A percentile compares a stretch with the other conserved stretches of the same genome.
Evolutionary conservation across 2,329 filamentous ascomycete species (phyloP).

Genomic region (Lojkania enalia): DNA sequence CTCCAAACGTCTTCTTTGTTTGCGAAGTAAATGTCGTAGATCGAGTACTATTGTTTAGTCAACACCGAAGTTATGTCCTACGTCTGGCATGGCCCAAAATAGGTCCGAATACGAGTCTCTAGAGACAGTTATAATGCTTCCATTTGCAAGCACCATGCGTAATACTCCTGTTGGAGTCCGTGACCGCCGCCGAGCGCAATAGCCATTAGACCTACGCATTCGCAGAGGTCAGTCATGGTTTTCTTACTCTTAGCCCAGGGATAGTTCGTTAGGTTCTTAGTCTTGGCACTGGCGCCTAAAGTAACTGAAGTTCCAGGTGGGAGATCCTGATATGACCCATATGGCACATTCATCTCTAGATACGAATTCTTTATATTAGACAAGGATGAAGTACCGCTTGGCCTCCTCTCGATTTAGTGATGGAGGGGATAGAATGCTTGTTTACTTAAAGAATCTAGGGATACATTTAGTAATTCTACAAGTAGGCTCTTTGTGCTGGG

Average conservation of each 20-base stretch:
- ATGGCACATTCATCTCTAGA: constrained; percentile 10
- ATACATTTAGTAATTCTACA: not conserved
- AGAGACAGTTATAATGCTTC: not conserved
- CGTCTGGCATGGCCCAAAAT: constrained; percentile 6
- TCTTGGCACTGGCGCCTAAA: constrained; percentile 37
- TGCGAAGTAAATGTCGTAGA: constrained; percentile 19
- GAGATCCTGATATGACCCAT: constrained; percentile 32
- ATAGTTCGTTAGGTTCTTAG: constrained; percentile 28
- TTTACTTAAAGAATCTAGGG: constrained; percentile 9
- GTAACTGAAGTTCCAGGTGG: constrained; percentile 31
- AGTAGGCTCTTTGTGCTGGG: too few relatives aligned
- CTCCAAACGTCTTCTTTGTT: constrained; percentile 20
- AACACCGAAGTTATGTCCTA: constrained; percentile 24
- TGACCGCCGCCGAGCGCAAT: constrained; percentile 18
- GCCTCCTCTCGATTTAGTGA: constrained; percentile 6
- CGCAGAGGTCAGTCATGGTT: constrained; percentile 11
- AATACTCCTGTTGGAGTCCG: constrained; percentile 15
- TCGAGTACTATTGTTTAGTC: constrained; percentile 14
- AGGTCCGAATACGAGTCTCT: constrained; percentile 1
- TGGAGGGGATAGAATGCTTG: constrained; percentile 6
- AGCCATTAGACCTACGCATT: constrained; percentile 12
- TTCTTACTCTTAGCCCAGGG: constrained; percentile 37
- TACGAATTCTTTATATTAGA: constrained; percentile 5
- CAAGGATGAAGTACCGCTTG: constrained; percentile 3
- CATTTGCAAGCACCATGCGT: constrained; percentile 9